Percentiles rank a stretch among this genome's conserved stretches.
These are phyloP conservation scores for Albatrellus ellisii DNA, from an alignment of 768 basidiomycete species.

Conservation along the genomic window DNA sequence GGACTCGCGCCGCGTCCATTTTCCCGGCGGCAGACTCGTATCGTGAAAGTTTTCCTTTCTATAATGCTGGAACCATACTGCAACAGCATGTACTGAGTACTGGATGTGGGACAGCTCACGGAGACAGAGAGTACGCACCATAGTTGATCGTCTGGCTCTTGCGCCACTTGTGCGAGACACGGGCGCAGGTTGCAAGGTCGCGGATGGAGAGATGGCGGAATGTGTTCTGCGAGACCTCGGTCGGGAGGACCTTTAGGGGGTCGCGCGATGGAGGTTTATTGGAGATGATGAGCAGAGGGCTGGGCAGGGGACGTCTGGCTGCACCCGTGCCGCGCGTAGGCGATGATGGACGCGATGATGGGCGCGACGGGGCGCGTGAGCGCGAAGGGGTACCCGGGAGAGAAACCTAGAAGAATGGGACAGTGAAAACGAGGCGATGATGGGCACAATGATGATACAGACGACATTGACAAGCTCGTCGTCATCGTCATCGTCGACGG, in stretches of 20 bases:
- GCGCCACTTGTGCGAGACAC: conserved; percentile 79
- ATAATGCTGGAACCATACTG: conserved; percentile 93
- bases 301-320: conserved; percentile 34
- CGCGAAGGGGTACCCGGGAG: conserved; percentile 53
- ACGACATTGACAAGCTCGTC: conserved; percentile 67
- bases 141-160: conserved; percentile 88
- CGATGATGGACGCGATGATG: conserved; percentile 35
- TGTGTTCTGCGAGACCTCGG: conserved; percentile 69
- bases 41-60: conserved; percentile 81
- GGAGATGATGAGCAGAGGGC: conserved; percentile 30
- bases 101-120: not conserved
- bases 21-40: conserved; percentile 61
- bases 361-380: conserved; percentile 32
- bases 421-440: not conserved
- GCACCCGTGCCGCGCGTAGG: conserved; percentile 29
- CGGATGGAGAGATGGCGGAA: conserved; percentile 47
- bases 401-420: conserved; percentile 34
- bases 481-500: conserved; percentile 41
- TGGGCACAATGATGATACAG: conserved; percentile 19
- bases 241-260: conserved; percentile 61
- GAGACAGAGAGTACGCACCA: conserved; percentile 30
- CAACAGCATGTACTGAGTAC: not conserved
- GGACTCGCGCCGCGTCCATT: conserved; percentile 91
- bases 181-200: conserved; percentile 65
- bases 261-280: conserved; percentile 31